Base-by-base conservation (phyloP, 768 basidiomycete genomes). In the Trametopsis cervina region DNA sequence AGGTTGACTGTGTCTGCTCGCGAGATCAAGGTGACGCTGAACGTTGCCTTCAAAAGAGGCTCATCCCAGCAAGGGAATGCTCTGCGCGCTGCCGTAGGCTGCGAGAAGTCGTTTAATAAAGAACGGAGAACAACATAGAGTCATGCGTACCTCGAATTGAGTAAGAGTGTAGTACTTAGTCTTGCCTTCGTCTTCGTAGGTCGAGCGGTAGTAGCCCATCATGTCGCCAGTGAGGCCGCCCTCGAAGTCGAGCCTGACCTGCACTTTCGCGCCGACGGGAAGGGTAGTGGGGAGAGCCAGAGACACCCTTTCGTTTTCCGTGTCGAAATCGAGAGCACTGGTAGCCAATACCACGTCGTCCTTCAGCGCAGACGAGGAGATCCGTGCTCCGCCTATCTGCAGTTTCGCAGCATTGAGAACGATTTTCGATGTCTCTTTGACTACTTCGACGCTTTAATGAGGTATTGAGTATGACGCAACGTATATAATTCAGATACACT, bases 1-100 rank as follows among this genome's bases (percentile, higher is more conserved):
- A 98, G 69, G 62, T 78, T 87, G 60, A 81, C 78, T 3, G 87
- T 85, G 53, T 80, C 78, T 7, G 68, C 71, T 51, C 82, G 80
- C n/a, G 90, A 89, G 58, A 94, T 74, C 74, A 94, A 72, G 12
- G 83, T 84, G 50, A 92, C 69, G 0, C 75, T 59, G 61, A 85
- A 89, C 2, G 84, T 91, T 0, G 92, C 85, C 64, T 97, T 97
- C 56, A 94, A 72, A 29, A 80, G 73, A 13, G 94, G 95, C 61
- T 96, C 93, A 61, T 96, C 94, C 89, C 89, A 95, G 69, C 85
- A 89, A 22, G 89, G 89, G 64, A 90, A 88, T 4, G 85, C 80
- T 36, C 79, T 75, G 42, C 93, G 73, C 7, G 94, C 93, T 50
- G 83, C 83, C 35, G 89, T 95, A 33, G 93, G 83, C 84, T 95